A percentile compares a stretch with the other conserved stretches of the same genome.
phyloP scores from a whole-genome alignment of 2,329 filamentous ascomycete genomes.

The Ascomycota sp. region DNA sequence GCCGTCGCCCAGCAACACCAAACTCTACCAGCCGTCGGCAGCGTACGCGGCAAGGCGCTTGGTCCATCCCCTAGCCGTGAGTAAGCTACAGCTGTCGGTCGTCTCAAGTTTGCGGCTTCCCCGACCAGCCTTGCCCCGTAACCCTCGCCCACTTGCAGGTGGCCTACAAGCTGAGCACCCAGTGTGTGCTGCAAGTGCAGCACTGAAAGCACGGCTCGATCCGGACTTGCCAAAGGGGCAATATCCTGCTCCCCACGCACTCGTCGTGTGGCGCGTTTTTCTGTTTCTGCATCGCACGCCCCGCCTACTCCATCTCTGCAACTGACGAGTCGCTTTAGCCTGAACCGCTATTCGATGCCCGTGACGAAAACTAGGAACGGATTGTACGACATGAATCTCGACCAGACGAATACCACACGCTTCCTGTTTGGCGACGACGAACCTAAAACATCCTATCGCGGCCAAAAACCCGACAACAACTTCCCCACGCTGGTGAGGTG shows the following conservation, averaged over 20 bases:
- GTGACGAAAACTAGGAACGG: constrained; percentile 52
- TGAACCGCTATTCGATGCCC: constrained; percentile 88
- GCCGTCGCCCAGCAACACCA: too few species aligned
- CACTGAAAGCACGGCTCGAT: too few species aligned
- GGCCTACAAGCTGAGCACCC: too few species aligned
- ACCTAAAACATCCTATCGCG: constrained; percentile 20
- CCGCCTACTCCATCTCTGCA: too few species aligned
- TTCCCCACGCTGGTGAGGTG: constrained; percentile 70
- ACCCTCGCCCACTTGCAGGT: too few species aligned
- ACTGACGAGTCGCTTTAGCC: too few species aligned
- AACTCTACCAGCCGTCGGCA: too few species aligned
- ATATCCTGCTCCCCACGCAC: too few species aligned
- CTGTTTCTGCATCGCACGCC: too few species aligned
- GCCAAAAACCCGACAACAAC: constrained; percentile 54
- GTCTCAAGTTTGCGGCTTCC: not conserved
- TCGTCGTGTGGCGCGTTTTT: too few species aligned
- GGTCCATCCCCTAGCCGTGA: not conserved
- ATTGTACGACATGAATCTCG: constrained; percentile 47
- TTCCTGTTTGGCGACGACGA: constrained; percentile 77
- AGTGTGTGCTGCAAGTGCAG: too few species aligned
- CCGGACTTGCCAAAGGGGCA: too few species aligned
- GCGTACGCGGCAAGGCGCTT: not conserved
- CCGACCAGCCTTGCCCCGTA: not conserved
- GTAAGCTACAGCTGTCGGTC: not conserved
- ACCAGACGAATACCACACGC: constrained; percentile 66